Evolutionary conservation across 2,329 filamentous ascomycete genomes (phyloP).

Genomic region (Talaromyces marneffei): DNA sequence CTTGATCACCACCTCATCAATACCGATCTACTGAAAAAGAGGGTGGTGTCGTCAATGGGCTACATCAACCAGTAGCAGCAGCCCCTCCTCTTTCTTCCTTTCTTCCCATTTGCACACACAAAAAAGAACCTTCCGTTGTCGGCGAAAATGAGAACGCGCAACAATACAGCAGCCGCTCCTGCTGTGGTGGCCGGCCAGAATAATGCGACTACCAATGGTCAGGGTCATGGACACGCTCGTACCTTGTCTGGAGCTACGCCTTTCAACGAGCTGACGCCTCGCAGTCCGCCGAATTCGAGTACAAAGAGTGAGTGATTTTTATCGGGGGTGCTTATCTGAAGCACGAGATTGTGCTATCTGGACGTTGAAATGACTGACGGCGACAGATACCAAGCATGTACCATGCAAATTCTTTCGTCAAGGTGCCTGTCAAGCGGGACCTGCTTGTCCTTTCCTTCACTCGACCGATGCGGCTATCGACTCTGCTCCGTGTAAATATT

Average conservation of each 20-base stretch:
- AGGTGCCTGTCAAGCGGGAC: constrained; percentile 91
- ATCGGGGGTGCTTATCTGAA: not conserved
- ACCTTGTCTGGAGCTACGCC: constrained; percentile 30
- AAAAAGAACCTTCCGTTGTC: constrained; percentile 17
- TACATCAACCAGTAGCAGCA: not conserved
- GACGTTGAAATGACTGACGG: not conserved
- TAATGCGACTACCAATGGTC: constrained; percentile 1
- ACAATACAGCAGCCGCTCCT: constrained; percentile 2
- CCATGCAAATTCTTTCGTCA: constrained; percentile 99
- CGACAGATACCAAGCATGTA: constrained; percentile 84
- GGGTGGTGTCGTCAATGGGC: not conserved
- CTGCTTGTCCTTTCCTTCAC: constrained; percentile 93
- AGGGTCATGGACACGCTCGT: constrained; percentile 38
- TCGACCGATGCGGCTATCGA: constrained; percentile 79
- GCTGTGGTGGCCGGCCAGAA: constrained; percentile 10
- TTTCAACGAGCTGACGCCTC: constrained; percentile 39
- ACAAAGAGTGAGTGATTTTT: constrained; percentile 20
- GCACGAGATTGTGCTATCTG: too few relatives aligned
- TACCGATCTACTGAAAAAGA: not conserved
- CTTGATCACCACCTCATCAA: not conserved
- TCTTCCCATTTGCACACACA: not conserved
- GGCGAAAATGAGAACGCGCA: constrained; percentile 34
- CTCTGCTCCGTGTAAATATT: constrained; percentile 93
- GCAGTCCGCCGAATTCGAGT: constrained; percentile 43
- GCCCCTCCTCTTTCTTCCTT: not conserved